phyloP scores from a whole-genome alignment of 345 rosid genomes.

The Microthlaspi erraticum region DNA sequence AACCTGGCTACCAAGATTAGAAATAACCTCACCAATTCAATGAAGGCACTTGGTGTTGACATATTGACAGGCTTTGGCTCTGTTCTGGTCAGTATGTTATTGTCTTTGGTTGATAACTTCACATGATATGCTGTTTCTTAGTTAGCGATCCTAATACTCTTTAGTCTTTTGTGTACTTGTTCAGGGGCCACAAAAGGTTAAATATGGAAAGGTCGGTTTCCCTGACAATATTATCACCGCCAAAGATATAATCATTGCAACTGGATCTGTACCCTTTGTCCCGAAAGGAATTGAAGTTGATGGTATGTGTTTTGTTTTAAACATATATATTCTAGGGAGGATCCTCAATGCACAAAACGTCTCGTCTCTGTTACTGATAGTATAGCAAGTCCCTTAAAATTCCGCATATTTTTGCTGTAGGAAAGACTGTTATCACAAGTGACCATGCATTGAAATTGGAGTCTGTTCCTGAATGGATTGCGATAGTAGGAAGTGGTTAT shows the following conservation, averaged over 20 bases:
- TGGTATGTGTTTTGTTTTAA: conserved; percentile 54
- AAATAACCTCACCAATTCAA: conserved; percentile 83
- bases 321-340: neutral
- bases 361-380: neutral
- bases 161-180: conserved; percentile 16
- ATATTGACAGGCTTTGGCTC: conserved; percentile 87
- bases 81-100: conserved; percentile 64
- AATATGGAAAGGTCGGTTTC: conserved; percentile 70
- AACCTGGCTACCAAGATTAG: conserved; percentile 91
- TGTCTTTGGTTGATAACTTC: conserved; percentile 11
- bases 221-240: conserved; percentile 72
- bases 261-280: conserved; percentile 97
- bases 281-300: conserved; percentile 99
- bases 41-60: conserved; percentile 95
- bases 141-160: conserved; percentile 11
- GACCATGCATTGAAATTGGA: conserved; percentile 99
- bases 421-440: conserved; percentile 98
- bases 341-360: neutral
- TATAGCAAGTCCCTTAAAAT: conserved; percentile 20
- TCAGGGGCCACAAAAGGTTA: conserved; percentile 94
- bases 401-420: conserved; percentile 51
- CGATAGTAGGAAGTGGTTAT: conserved; percentile 98
- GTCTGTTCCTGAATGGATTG: conserved; percentile 96
- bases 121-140: neutral
- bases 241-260: conserved; percentile 85